A percentile compares a stretch with the other conserved stretches of the same genome.
These are phyloP conservation scores for Colletotrichum cuscutae DNA, from an alignment of 2,329 filamentous ascomycete genomes.

Conservation along the genomic window DNA sequence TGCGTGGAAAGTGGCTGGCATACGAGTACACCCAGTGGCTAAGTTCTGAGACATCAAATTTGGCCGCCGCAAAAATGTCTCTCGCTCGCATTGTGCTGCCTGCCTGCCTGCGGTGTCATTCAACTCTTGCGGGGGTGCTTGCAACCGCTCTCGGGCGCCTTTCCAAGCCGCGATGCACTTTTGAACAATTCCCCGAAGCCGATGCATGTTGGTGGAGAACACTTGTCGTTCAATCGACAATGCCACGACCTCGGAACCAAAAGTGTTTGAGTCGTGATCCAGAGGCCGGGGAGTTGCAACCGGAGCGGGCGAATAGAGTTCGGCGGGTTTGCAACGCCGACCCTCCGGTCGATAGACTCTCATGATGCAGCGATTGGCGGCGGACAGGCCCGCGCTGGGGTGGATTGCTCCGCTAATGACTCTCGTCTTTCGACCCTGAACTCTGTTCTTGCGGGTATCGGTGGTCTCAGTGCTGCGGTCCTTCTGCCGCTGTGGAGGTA, in stretches of 20 bases:
- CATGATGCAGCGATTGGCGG: not conserved
- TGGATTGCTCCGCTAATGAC: not conserved
- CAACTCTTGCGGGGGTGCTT: no score
- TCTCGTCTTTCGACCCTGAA: not conserved
- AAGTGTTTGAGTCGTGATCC: no score
- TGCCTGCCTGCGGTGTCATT: no score
- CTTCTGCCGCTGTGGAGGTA: not conserved
- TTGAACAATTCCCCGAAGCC: not conserved
- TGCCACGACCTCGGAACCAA: not conserved
- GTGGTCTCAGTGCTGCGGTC: not conserved
- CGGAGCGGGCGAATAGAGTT: not conserved
- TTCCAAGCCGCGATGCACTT: not conserved
- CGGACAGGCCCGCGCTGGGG: not conserved
- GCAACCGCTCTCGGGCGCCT: not conserved
- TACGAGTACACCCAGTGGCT: not conserved
- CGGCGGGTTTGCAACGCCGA: not conserved
- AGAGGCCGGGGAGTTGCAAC: not conserved
- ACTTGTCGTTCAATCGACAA: not conserved
- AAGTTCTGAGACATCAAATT: not conserved
- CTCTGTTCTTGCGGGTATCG: not conserved
- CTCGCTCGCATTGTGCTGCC: not conserved
- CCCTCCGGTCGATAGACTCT: not conserved
- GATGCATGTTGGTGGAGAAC: not conserved
- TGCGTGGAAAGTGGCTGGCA: not conserved
- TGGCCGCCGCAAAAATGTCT: not conserved